Percentiles rank a stretch among this genome's conserved stretches.
Evolutionary conservation across 2,329 filamentous ascomycete species (phyloP).

Genomic region (Coniochaeta ligniaria): DNA sequence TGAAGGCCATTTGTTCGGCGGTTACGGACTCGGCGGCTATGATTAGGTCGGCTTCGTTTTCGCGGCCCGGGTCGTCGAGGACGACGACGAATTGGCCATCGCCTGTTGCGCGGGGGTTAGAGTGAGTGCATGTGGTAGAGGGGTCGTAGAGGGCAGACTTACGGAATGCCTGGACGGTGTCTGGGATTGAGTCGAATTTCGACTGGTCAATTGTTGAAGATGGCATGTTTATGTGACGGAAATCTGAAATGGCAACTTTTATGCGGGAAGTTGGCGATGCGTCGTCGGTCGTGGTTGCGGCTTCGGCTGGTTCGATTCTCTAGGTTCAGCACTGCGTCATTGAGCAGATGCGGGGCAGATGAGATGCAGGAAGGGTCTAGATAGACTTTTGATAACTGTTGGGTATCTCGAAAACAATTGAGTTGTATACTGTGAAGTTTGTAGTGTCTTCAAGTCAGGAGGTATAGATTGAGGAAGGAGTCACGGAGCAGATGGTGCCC

Average conservation of each 20-base stretch:
- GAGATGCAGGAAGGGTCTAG: not conserved
- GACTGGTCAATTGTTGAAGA: slow-evolving; percentile 40
- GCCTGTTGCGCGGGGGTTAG: slow-evolving; percentile 33
- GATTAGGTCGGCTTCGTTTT: slow-evolving; percentile 98
- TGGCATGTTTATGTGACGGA: slow-evolving; percentile 33
- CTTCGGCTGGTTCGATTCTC: not conserved
- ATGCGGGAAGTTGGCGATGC: not conserved
- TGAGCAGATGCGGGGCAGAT: not conserved
- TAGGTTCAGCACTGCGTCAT: slow-evolving; percentile 1
- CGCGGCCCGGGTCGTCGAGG: slow-evolving; percentile 83
- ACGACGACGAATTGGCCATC: slow-evolving; percentile 92
- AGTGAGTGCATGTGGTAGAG: not conserved
- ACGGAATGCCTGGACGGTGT: slow-evolving; percentile 59
- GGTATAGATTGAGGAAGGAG: not conserved
- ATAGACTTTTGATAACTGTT: not conserved
- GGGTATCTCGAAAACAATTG: not conserved
- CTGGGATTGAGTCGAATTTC: slow-evolving; percentile 59
- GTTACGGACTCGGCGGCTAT: slow-evolving; percentile 83
- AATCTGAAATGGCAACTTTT: not conserved
- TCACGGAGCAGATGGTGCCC: not conserved
- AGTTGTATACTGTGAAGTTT: not conserved
- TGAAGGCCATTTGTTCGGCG: slow-evolving; percentile 87
- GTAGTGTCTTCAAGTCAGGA: not conserved
- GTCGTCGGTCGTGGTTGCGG: not conserved
- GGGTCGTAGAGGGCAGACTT: slow-evolving; percentile 20